phyloP scores from a whole-genome alignment of 2,329 filamentous ascomycete species.

The Trichoderma koningiopsis region DNA sequence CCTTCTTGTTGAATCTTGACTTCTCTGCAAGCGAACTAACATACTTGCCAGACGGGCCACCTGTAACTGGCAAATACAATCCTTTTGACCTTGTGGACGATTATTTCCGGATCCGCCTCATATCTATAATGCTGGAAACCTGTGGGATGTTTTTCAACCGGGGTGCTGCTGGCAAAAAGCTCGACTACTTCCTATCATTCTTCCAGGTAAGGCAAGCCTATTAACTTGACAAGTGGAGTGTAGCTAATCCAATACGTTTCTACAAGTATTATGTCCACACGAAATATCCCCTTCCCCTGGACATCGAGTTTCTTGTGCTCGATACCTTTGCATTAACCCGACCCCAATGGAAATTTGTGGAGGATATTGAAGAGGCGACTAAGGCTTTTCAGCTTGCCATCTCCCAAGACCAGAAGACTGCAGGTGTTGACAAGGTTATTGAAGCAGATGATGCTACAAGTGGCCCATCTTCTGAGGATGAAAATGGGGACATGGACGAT shows the following conservation, averaged over 20 bases:
- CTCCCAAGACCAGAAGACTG: conserved; percentile 82
- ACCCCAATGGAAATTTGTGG: conserved; percentile 88
- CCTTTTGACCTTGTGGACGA: conserved; percentile 87
- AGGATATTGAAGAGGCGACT: conserved; percentile 78
- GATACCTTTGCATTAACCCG: conserved; percentile 84
- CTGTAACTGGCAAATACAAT: conserved; percentile 74
- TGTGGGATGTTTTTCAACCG: conserved; percentile 96
- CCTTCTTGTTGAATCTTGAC: neutral
- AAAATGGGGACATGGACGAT: conserved; percentile 67
- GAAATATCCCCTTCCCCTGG: conserved; percentile 89
- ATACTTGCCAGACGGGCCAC: conserved; percentile 65
- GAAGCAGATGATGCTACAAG: conserved; percentile 76
- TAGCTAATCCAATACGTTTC: neutral
- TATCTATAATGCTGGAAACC: conserved; percentile 87
- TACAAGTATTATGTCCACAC: conserved; percentile 87
- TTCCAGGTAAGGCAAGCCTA: conserved; percentile 66
- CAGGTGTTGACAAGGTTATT: conserved; percentile 66
- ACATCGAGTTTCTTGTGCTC: conserved; percentile 94
- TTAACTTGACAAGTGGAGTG: neutral
- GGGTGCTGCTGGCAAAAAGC: conserved; percentile 90
- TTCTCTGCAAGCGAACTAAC: conserved; percentile 27
- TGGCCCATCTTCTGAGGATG: conserved; percentile 75
- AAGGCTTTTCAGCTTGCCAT: conserved; percentile 86
- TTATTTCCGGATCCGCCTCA: conserved; percentile 90
- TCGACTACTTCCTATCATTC: conserved; percentile 96